Evolutionary conservation across 179 eudicot genomes (phyloP).

Genomic region (Silene vulgaris): DNA sequence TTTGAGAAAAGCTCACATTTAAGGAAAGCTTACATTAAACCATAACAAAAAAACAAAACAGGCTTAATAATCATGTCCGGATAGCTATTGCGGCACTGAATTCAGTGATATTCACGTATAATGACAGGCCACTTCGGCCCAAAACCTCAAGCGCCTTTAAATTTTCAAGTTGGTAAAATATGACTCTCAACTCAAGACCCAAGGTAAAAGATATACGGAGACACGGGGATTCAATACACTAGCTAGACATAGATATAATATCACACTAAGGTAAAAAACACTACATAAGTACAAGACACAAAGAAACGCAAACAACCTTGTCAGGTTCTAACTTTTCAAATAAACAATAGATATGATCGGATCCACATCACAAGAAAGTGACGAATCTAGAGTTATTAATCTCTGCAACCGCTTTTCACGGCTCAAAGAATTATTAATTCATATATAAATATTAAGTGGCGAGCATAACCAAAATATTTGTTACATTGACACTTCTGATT

Average conservation of each 20-base stretch:
- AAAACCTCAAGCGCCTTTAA: background rate
- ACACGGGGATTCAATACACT: background rate
- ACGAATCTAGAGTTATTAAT: background rate
- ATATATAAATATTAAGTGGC: background rate
- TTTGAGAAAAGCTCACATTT: background rate
- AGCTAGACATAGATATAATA: background rate
- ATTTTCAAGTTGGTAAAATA: background rate
- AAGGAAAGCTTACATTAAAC: background rate
- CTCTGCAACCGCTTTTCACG: slow-evolving; percentile 13
- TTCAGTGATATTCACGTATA: too few species aligned
- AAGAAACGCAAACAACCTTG: too few species aligned
- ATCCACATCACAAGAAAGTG: slow-evolving; percentile 1
- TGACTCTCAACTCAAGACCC: background rate
- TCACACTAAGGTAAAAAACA: background rate
- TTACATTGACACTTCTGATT: slow-evolving; percentile 16
- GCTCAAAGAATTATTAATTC: background rate
- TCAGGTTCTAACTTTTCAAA: background rate
- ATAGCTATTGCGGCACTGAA: too few species aligned
- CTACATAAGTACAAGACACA: background rate
- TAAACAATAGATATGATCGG: background rate
- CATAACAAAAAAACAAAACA: background rate
- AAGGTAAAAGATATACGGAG: too few species aligned
- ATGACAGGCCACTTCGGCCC: background rate
- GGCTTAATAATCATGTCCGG: background rate
- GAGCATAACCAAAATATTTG: background rate